Conservation (phyloP, 176 grass and related monocot species). For the Musa schizocarpa region DNA sequence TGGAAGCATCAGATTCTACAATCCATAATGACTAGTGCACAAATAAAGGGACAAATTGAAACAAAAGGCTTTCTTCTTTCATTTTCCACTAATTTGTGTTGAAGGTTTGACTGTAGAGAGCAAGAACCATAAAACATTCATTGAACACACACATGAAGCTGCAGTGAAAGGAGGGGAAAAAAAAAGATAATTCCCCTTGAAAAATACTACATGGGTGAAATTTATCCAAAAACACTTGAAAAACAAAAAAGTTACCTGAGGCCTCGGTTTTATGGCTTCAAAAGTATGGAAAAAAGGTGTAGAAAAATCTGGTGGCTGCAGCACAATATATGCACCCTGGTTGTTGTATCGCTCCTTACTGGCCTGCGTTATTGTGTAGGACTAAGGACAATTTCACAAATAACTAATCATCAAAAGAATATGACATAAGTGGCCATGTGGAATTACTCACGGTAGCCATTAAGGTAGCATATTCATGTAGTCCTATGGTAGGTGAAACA, state of each 20-base stretch:
- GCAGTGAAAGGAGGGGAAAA: no score
- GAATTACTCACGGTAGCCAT: neutral
- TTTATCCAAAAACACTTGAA: neutral
- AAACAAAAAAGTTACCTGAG: slow-evolving; percentile 36
- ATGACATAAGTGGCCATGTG: neutral
- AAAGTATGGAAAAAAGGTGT: slow-evolving; percentile 82
- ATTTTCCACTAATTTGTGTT: neutral
- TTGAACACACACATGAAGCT: no score
- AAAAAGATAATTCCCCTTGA: no score
- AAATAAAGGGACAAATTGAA: neutral
- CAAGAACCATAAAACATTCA: no score
- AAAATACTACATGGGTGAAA: neutral
- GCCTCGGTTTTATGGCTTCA: slow-evolving; percentile 78
- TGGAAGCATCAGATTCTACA: no score
- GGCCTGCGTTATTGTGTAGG: slow-evolving; percentile 32
- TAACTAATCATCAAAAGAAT: neutral
- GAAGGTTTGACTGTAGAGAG: neutral
- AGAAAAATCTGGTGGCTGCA: slow-evolving; percentile 67
- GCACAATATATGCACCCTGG: slow-evolving; percentile 76
- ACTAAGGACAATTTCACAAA: neutral
- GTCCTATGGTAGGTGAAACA: neutral
- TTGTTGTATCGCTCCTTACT: slow-evolving; percentile 75
- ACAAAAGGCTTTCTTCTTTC: neutral
- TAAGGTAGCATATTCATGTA: neutral
- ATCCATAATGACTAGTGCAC: neutral